These are phyloP conservation scores for Lycium barbarum DNA, from an alignment of 257 asterid species.

Conservation along the genomic window DNA sequence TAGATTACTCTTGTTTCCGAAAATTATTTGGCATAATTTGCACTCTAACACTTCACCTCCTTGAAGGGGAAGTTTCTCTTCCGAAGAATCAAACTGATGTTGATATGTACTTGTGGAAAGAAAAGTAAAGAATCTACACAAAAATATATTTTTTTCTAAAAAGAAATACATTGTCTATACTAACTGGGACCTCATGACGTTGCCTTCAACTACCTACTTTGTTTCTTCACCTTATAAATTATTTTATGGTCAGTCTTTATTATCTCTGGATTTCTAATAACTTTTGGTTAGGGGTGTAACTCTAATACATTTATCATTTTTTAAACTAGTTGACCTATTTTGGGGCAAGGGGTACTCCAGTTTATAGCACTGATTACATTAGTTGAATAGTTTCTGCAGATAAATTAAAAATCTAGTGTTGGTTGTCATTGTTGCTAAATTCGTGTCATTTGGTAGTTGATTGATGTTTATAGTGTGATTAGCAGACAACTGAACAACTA, in stretches of 20 bases:
- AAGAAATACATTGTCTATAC: background rate
- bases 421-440: background rate
- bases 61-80: background rate
- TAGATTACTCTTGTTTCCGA: background rate
- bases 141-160: background rate
- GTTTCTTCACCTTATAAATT: background rate
- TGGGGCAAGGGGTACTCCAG: background rate
- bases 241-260: background rate
- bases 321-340: background rate
- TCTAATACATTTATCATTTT: background rate
- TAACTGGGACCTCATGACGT: slow-evolving; percentile 2
- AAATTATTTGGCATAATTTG: background rate
- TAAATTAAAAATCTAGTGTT: background rate
- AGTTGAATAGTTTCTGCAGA: slow-evolving; percentile 4
- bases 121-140: background rate
- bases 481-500: background rate
- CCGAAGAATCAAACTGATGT: background rate
- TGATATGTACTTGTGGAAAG: background rate
- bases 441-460: slow-evolving; percentile 5
- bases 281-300: background rate
- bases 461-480: slow-evolving; percentile 1
- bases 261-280: background rate
- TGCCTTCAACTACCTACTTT: background rate
- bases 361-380: background rate
- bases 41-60: background rate